Base-by-base conservation (phyloP, 768 basidiomycete species). In the Phlegmacium glaucopus region DNA sequence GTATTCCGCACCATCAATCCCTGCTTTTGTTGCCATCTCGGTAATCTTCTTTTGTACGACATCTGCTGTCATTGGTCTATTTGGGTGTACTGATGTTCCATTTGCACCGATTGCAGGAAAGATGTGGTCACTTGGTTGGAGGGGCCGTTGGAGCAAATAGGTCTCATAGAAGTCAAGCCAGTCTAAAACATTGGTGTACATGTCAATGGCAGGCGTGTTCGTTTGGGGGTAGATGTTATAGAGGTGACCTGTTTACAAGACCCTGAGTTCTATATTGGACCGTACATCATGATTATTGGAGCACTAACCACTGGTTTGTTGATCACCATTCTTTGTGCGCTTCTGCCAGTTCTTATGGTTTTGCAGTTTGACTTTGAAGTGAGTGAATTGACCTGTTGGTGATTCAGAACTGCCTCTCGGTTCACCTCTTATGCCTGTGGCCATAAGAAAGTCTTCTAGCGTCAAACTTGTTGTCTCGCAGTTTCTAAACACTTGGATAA, bases 61-160 rank as follows among this genome's bases (percentile, higher is more conserved):
- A 13, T 52, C 54, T 6, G 28, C 25, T 3, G 36, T 32, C 40
- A 55, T 49, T n/a, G 30, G 39, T 16, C 40, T 29, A 1, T 35
- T 39, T 2, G 50, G 50, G n/a, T 55, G 34, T 4, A 52, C 26
- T 32, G 30, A 32, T 4, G 37, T n/a, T 3, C 63, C 62, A 43
- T 62, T 67, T 1, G 50, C 18, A 4, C 54, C 53, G 9, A 70
- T 59, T 4, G 28, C 26, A 0, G 66, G 68, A 45, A 72, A 72
- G 2, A 72, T n/a, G 27, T 54, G 64, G 29, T 72, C 64, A 2
- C 65, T 60, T 0, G 47, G 46, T 3, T 27, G 17, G 0, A 71
- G 57, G 1, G 44, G 26, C 2, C 55, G 45, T 22, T 64, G 50
- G 12, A 53, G 43, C 6, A 48, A 15, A 13, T 8, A 32, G 2